phyloP scores from a whole-genome alignment of 192 early-diverging fungal species.

The Dispira parvispora region DNA sequence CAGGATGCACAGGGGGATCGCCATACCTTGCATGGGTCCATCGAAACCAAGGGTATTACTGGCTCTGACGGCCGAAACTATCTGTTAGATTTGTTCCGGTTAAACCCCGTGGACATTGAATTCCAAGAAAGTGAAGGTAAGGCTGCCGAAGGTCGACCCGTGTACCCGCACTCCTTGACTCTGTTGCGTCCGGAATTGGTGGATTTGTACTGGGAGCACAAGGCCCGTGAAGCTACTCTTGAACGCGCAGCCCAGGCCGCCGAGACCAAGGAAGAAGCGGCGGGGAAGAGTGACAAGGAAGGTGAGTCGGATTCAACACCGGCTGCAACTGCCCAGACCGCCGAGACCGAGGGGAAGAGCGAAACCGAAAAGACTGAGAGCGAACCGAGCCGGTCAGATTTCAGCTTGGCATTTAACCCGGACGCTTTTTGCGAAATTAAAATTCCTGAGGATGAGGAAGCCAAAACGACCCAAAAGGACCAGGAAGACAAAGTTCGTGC shows the following conservation, averaged over 20 bases:
- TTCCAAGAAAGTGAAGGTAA: constrained; percentile 60
- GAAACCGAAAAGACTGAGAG: constrained; percentile 8
- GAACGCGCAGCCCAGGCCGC: constrained; percentile 19
- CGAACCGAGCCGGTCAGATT: constrained; percentile 22
- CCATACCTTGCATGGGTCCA: constrained; percentile 54
- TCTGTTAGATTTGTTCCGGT: constrained; percentile 80
- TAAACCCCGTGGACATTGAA: constrained; percentile 78
- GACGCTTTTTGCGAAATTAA: constrained; percentile 41
- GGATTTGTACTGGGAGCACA: constrained; percentile 67
- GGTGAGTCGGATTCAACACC: constrained; percentile 3
- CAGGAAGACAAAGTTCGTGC: constrained; percentile 51
- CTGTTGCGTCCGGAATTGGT: constrained; percentile 79
- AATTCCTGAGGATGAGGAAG: constrained; percentile 14
- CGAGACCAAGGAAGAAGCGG: constrained; percentile 16
- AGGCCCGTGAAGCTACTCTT: constrained; percentile 12
- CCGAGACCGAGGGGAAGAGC: constrained; percentile 12
- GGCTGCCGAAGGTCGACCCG: constrained; percentile 27
- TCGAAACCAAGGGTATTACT: constrained; percentile 83
- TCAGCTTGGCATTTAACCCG: constrained; percentile 33
- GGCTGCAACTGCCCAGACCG: not conserved
- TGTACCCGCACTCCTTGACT: constrained; percentile 74
- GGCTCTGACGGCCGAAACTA: constrained; percentile 88
- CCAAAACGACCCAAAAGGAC: constrained; percentile 14
- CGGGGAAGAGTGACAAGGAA: constrained; percentile 11
- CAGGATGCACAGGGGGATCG: constrained; percentile 43